These are phyloP conservation scores for Corylus avellana DNA, from an alignment of 306 rosid genomes.

Conservation along the genomic window DNA sequence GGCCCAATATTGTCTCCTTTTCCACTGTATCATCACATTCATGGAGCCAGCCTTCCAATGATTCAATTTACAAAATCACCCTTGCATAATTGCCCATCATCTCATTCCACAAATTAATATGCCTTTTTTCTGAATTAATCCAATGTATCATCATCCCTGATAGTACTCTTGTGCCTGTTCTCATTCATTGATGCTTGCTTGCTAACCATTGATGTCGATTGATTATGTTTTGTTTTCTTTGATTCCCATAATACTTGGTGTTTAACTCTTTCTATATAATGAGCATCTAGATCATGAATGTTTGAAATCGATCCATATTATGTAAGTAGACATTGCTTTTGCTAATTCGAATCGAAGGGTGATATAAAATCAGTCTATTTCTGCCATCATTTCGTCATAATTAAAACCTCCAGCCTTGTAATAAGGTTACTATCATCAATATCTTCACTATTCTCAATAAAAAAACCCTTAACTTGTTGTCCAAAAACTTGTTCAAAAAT, in stretches of 20 bases:
- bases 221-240: conserved; percentile 5
- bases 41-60: conserved; percentile 17
- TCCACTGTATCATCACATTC: conserved; percentile 18
- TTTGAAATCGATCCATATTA: no score
- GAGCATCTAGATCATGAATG: neutral
- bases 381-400: no score
- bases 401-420: no score
- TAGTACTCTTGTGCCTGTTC: conserved; percentile 5
- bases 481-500: no score
- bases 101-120: neutral
- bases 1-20: conserved; percentile 30
- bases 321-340: no score
- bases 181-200: conserved; percentile 9
- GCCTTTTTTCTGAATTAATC: neutral
- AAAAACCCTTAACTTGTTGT: no score
- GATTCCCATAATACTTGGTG: conserved; percentile 27
- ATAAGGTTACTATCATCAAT: no score
- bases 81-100: conserved; percentile 11
- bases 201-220: conserved; percentile 25
- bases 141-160: neutral
- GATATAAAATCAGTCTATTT: no score
- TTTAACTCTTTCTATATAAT: neutral
- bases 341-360: no score
- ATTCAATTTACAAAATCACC: neutral
- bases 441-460: no score